Percentiles rank a stretch among this genome's conserved stretches.
phyloP scores from a whole-genome alignment of 1,139 yeast genomes.

The Arxiozyma slooffiae region DNA sequence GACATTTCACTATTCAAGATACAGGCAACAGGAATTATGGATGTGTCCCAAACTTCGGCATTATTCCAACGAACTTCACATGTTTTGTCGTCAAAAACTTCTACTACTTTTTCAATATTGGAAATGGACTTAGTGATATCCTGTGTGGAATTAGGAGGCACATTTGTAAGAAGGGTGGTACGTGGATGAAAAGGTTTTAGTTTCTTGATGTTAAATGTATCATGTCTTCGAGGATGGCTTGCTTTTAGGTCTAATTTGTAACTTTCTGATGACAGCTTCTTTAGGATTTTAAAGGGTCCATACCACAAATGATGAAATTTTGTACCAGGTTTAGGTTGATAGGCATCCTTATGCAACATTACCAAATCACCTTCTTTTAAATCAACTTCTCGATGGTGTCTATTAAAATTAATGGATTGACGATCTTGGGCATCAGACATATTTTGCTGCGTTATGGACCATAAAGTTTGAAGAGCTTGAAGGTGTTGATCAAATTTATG shows the following conservation, averaged over 20 bases:
- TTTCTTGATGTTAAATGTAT: no score
- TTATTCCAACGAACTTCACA: slow-evolving; percentile 3
- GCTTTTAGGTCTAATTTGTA: background rate
- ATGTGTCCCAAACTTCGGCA: no score
- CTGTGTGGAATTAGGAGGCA: no score
- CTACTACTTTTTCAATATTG: background rate
- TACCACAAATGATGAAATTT: slow-evolving; percentile 5
- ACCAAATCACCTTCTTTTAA: slow-evolving; percentile 1
- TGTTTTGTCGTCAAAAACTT: background rate
- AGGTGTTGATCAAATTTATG: background rate
- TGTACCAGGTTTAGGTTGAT: background rate
- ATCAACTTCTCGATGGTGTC: background rate
- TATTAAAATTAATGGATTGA: slow-evolving; percentile 1
- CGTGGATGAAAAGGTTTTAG: no score
- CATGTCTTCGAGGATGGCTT: background rate
- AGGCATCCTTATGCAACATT: background rate
- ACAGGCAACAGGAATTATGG: no score
- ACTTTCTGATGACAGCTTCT: background rate
- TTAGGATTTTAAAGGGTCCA: slow-evolving; percentile 2
- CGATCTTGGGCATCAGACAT: slow-evolving; percentile 3
- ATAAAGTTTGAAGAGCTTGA: background rate
- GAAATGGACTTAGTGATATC: no score
- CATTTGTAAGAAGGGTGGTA: no score
- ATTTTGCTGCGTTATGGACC: background rate
- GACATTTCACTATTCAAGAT: no score